Evolutionary conservation across 2,329 filamentous ascomycete species (phyloP).

Genomic region (Fusarium decemcellulare): DNA sequence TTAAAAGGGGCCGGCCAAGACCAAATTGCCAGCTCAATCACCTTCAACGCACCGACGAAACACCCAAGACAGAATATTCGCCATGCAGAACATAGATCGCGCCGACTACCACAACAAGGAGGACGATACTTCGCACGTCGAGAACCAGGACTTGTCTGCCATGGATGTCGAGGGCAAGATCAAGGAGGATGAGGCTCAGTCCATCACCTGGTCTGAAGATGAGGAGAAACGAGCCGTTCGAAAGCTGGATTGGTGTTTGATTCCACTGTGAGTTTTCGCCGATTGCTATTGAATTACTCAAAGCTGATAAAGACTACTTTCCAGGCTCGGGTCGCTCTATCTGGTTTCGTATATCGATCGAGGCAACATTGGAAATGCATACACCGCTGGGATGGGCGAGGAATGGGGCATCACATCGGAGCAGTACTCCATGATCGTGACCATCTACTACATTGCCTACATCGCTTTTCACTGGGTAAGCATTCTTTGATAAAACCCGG

Average conservation of each 20-base stretch:
- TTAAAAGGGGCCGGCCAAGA: background rate
- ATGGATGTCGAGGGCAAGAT: slow-evolving; percentile 1
- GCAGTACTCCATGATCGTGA: background rate
- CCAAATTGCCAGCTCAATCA: too few relatives aligned
- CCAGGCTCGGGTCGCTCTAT: slow-evolving; percentile 14
- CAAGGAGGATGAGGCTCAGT: background rate
- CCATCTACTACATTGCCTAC: background rate
- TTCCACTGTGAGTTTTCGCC: background rate
- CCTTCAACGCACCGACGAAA: background rate
- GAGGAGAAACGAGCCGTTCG: background rate
- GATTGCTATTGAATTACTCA: background rate
- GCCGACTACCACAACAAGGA: background rate
- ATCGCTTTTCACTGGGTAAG: background rate
- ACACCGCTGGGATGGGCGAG: slow-evolving; percentile 16
- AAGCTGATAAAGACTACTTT: background rate
- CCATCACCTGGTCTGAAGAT: background rate
- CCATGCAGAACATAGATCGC: background rate
- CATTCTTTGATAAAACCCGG: background rate
- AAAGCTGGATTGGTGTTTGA: background rate
- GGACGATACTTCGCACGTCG: background rate
- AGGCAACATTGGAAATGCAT: slow-evolving; percentile 22
- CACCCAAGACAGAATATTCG: background rate
- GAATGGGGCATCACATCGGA: slow-evolving; percentile 15
- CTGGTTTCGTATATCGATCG: slow-evolving; percentile 22
- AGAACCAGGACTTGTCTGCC: background rate